A percentile compares a stretch with the other conserved stretches of the same genome.
These are phyloP conservation scores for Eimeria tenella DNA, from an alignment of 169 alveolate species.

Conservation along the genomic window DNA sequence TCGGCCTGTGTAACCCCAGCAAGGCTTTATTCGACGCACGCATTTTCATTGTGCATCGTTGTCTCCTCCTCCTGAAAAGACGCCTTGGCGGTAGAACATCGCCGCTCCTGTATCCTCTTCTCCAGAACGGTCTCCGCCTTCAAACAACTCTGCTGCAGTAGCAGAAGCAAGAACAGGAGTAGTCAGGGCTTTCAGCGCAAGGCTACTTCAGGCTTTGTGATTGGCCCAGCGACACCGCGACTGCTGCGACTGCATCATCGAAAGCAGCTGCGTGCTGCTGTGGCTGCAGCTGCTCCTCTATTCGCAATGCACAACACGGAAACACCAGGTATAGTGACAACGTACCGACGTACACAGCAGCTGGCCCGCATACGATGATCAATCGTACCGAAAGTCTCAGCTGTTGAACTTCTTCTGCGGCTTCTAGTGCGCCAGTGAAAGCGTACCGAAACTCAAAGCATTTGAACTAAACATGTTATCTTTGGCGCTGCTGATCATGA, in stretches of 20 bases:
- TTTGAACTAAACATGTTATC: not conserved
- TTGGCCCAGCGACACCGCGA: not conserved
- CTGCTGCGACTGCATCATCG: not conserved
- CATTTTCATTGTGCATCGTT: no score
- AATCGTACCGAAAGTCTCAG: not conserved
- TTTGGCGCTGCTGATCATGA: not conserved
- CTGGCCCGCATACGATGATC: not conserved
- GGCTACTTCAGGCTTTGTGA: not conserved
- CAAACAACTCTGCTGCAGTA: not conserved
- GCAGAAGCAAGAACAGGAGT: not conserved
- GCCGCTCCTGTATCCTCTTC: no score
- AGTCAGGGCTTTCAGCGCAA: not conserved
- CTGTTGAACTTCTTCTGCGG: no score
- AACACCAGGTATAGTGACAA: constrained; percentile 2
- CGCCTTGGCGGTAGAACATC: no score
- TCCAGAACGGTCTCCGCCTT: no score
- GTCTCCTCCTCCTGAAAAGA: no score
- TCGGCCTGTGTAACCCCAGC: no score
- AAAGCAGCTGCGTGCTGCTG: not conserved
- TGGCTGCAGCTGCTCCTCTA: not conserved
- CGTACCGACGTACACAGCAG: not conserved
- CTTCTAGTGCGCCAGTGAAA: not conserved
- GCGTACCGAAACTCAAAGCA: not conserved
- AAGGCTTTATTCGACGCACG: no score
- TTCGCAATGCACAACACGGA: constrained; percentile 6